These are phyloP conservation scores for Camillea tinctor DNA, from an alignment of 2,329 filamentous ascomycete species.

Conservation along the genomic window DNA sequence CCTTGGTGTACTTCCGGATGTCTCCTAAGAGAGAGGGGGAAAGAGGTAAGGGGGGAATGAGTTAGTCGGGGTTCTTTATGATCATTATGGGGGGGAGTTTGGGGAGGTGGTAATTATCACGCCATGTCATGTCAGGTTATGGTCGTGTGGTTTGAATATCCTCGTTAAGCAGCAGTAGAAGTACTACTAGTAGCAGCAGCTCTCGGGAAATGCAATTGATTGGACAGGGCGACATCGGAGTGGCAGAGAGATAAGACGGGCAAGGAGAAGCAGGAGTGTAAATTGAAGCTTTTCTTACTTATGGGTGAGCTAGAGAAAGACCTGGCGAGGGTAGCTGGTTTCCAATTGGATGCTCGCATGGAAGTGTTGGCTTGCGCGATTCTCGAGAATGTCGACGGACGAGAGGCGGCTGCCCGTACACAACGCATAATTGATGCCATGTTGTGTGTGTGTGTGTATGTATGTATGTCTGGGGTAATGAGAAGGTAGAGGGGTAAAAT, in stretches of 20 bases:
- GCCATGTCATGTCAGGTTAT: too few relatives aligned
- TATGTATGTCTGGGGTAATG: constrained; percentile 3
- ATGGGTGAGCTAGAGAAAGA: constrained; percentile 46
- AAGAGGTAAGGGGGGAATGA: constrained; percentile 1
- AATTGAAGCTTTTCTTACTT: constrained; percentile 32
- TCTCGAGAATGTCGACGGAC: constrained; percentile 46
- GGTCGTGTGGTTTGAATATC: neutral
- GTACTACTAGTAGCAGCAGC: neutral
- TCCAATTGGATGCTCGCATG: constrained; percentile 34
- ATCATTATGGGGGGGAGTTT: too few relatives aligned
- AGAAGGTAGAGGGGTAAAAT: constrained; percentile 6
- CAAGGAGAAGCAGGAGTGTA: neutral
- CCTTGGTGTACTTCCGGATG: constrained; percentile 86
- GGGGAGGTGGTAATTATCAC: too few relatives aligned
- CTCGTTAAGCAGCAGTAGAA: too few relatives aligned
- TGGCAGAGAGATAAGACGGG: constrained; percentile 17
- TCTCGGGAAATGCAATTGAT: neutral
- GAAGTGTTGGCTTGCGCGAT: constrained; percentile 33
- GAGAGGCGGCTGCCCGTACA: constrained; percentile 48
- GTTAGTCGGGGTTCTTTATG: neutral
- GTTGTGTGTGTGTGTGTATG: too few relatives aligned
- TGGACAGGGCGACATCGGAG: constrained; percentile 39
- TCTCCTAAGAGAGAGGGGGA: constrained; percentile 43
- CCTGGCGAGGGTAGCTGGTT: constrained; percentile 40
- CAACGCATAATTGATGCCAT: constrained; percentile 59